These are phyloP conservation scores for Anthracocystis walkeri DNA, from an alignment of 1,284 basidiomycete genomes.

Conservation along the genomic window DNA sequence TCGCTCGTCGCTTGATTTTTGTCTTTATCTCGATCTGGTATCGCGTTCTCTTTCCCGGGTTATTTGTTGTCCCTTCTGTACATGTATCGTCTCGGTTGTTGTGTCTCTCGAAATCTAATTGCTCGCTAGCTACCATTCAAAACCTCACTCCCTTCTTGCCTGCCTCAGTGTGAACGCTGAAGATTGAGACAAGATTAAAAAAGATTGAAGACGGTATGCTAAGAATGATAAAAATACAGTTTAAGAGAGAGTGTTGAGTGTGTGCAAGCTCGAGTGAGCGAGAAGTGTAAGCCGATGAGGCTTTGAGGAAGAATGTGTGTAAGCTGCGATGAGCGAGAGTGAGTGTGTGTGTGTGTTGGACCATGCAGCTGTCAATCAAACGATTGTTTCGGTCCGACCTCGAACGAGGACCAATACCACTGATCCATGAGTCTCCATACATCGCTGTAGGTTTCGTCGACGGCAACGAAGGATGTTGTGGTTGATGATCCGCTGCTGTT, in stretches of 20 bases:
- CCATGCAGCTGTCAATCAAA: background rate
- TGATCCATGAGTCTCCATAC: slow-evolving; percentile 34
- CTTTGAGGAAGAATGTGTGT: no score
- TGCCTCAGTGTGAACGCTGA: background rate
- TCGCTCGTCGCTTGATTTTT: slow-evolving; percentile 27
- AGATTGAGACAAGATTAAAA: no score
- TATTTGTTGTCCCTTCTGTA: slow-evolving; percentile 22
- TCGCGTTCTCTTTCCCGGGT: slow-evolving; percentile 1
- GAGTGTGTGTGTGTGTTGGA: no score
- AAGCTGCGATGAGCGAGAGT: no score
- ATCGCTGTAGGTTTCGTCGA: slow-evolving; percentile 30
- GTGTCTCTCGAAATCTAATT: slow-evolving; percentile 3
- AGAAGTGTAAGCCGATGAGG: no score
- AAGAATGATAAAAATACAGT: no score
- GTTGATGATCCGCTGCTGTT: background rate
- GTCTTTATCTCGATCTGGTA: slow-evolving; percentile 10
- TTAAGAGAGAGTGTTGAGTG: no score
- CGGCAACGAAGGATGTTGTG: slow-evolving; percentile 20
- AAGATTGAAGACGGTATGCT: no score
- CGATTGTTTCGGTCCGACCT: slow-evolving; percentile 13
- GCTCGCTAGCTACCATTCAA: slow-evolving; percentile 7
- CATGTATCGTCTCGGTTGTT: slow-evolving; percentile 1
- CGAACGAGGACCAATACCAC: slow-evolving; percentile 43
- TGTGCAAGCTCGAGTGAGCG: no score
- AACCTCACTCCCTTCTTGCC: background rate